Evolutionary conservation across 768 basidiomycete species (phyloP), one percentile per base, ranked within the genome.

Genomic region (Porpolomopsis calyptriformis): DNA sequence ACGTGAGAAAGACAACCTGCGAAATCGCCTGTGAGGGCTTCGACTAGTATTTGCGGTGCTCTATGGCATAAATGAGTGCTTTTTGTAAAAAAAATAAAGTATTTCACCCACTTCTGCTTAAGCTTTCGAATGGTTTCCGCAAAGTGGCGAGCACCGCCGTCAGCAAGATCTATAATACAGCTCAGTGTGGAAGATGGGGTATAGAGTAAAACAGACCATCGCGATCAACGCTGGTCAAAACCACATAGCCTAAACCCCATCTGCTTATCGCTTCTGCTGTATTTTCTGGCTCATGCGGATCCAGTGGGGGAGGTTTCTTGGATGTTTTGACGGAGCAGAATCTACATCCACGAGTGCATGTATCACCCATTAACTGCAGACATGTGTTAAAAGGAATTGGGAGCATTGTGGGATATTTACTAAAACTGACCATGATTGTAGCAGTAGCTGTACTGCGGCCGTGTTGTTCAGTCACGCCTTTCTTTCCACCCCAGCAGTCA

Each of bases 301-400:
- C 94, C 31, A 99, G 65, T 5, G 96, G 93, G 23, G 86, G 82
- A 7, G 96, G 96, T 0, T 80, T 60, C 43, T 76, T 72, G 2
- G 91, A 91, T 0, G 96, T 99, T 70, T 96, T 96, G 42, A 99
- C 90, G 7, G 93, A 87, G 57, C 96, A 99, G 60, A 99, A 99
- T 45, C 93, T 74, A 64, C 96, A 99, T 1, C 92, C 96, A 57
- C 96, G 80, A 27, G 96, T 99, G 60, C 96, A 99, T 11, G 91
- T 96, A 66, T 98, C 94, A 7, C 96, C 96, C 96, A 99, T 98
- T 11, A 99, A 69, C 93, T 98, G 53, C 23, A 48, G 19, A 25
- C 25, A 42, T 16, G 45, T 53, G 20, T 16, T 39, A 11, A n/a
- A 18, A 39, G 6, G n/a, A 22, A 39, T 16, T 16, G 29, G 43